Base-by-base conservation (phyloP, 2,329 filamentous ascomycete genomes). In the Pyrenophora graminea region DNA sequence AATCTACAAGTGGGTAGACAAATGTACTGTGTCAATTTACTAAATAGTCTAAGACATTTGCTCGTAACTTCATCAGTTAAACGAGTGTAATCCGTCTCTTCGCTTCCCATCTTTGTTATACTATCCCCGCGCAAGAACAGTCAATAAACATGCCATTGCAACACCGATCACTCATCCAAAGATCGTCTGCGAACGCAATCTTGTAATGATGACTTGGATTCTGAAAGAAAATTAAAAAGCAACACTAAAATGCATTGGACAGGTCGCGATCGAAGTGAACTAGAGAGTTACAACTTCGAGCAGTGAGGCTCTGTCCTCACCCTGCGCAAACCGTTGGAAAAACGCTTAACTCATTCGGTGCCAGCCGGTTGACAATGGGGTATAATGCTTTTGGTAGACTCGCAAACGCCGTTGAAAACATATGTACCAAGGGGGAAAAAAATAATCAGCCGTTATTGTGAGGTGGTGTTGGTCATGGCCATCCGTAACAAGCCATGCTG, bases 291-390 rank as follows among this genome's bases (percentile, higher is more conserved):
- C 36, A 53, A 39, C 31, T 39, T 50, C 25, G 40, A 48, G 38
- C 38, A 40, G 51, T 45, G 30, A 48, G 45, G 39, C 45, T 48
- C 45, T 48, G 39, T 39, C 49, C 41, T 47, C 42, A 34, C 25
- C 41, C 39, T 52, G 33, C 45, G 39, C 34, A 44, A 43, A 48
- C 49, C 45, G 49, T 48, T 52, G 49, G 48, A 44, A 44, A 40
- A 44, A 52, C 36, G 39, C 39, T 52, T 36, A 52, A 43, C 30
- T 43, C 34, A 49, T 50, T 30, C 51, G 57, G 57, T 50, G 42
- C 58, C 53, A 57, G 58, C 59, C 59, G 51, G 51, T 54, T 48
- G 53, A 51, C 53, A 39, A 48, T 48, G 49, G 49, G 58, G 53
- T 61, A 59, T 59, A 53, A 39, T 59, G 51, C 53, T 55, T 43